Conservation (phyloP, 768 basidiomycete genomes). For the Boletus edulis region DNA sequence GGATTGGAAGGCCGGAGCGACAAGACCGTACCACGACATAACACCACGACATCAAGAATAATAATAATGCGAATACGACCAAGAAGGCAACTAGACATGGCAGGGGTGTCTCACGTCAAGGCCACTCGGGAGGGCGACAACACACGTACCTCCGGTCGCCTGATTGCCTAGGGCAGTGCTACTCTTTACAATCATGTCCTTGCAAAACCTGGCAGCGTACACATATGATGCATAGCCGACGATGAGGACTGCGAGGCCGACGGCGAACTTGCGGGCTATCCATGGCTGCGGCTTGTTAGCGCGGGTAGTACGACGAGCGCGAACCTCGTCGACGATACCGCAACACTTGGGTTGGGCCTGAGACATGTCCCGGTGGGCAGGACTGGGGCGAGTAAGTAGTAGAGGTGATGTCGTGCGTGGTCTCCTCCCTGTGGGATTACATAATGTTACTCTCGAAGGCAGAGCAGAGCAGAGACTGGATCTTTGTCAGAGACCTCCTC, state of each 20-base stretch:
- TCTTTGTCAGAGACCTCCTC: not conserved
- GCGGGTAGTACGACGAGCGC: constrained; percentile 37
- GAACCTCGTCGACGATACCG: constrained; percentile 53
- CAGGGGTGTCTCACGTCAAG: constrained; percentile 5
- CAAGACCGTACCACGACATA: constrained; percentile 61
- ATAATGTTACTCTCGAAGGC: constrained; percentile 6
- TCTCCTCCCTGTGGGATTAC: constrained; percentile 15
- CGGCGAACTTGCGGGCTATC: constrained; percentile 67
- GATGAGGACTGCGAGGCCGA: constrained; percentile 57
- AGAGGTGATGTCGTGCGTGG: not conserved
- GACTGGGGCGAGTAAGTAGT: not conserved
- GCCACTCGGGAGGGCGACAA: not conserved
- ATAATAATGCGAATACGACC: constrained; percentile 58
- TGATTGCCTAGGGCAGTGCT: constrained; percentile 44
- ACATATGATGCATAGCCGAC: constrained; percentile 74
- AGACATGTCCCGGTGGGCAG: constrained; percentile 14
- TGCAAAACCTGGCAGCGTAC: constrained; percentile 69
- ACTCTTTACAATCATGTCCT: constrained; percentile 60
- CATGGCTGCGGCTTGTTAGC: constrained; percentile 61
- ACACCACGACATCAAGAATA: constrained; percentile 74
- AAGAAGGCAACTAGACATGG: constrained; percentile 58
- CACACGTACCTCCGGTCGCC: constrained; percentile 64
- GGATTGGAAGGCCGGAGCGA: not conserved
- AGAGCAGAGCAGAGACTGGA: not conserved
- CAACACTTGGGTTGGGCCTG: constrained; percentile 35